Evolutionary conservation across 257 asterid genomes (phyloP).

Genomic region (Eustoma russellianum): DNA sequence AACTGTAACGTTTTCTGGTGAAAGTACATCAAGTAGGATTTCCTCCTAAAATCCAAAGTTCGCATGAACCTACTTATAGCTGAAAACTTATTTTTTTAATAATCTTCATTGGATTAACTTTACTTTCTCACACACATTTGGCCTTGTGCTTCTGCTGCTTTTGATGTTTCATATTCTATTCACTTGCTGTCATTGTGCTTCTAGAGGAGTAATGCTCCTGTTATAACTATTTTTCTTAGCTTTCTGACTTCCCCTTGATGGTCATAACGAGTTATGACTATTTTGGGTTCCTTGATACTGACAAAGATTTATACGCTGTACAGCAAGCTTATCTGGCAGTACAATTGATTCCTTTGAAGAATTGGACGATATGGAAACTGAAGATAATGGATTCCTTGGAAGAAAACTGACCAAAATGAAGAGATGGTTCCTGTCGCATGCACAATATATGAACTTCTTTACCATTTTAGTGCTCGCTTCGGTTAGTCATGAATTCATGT

Average conservation of each 20-base stretch:
- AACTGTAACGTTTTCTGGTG: background rate
- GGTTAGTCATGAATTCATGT: constrained; percentile 30
- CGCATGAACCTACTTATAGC: no score
- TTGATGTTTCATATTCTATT: background rate
- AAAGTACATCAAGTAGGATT: no score
- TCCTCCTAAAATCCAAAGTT: no score
- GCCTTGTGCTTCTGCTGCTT: background rate
- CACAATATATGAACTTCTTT: constrained; percentile 64
- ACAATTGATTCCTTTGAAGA: constrained; percentile 49
- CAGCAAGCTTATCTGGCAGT: constrained; percentile 65
- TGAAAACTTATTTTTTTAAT: no score
- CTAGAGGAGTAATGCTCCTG: background rate
- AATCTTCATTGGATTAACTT: no score
- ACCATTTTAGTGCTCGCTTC: constrained; percentile 76
- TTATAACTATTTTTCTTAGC: background rate
- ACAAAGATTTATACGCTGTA: constrained; percentile 7
- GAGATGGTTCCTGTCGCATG: constrained; percentile 64
- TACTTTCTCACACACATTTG: no score
- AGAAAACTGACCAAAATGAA: constrained; percentile 35
- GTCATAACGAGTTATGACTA: no score
- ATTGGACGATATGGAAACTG: constrained; percentile 35
- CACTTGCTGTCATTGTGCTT: background rate
- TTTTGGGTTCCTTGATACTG: background rate
- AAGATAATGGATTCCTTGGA: constrained; percentile 36
- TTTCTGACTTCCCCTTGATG: background rate